A percentile compares a stretch with the other conserved stretches of the same genome.
phyloP scores from a whole-genome alignment of 2,329 filamentous ascomycete species.

The Fonsecaea monophora region DNA sequence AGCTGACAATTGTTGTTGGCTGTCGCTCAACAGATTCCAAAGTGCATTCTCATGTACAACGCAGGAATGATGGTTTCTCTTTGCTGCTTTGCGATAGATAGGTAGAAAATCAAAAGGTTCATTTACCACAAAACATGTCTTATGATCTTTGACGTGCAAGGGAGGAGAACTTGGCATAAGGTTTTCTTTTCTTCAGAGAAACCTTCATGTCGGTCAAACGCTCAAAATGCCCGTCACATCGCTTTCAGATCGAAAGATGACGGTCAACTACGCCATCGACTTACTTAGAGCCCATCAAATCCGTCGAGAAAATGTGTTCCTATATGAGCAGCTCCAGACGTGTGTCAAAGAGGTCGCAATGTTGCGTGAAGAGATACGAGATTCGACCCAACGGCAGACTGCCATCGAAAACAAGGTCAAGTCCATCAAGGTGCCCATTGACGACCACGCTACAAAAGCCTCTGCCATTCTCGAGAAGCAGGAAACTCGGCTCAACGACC shows the following conservation, averaged over 20 bases:
- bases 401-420: constrained; percentile 4
- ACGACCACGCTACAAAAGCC: constrained; percentile 1
- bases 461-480: not conserved
- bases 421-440: not conserved
- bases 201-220: not conserved
- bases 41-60: constrained; percentile 37
- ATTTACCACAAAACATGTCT: not conserved
- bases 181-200: not conserved
- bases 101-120: constrained; percentile 31
- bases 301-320: constrained; percentile 37
- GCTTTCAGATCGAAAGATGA: constrained; percentile 24
- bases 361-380: constrained; percentile 27
- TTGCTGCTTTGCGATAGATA: constrained; percentile 36
- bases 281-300: constrained; percentile 37
- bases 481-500: constrained; percentile 1
- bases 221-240: constrained; percentile 7
- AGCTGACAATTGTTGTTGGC: constrained; percentile 37
- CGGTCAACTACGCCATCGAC: constrained; percentile 35
- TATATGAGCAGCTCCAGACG: constrained; percentile 31
- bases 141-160: too few relatives aligned
- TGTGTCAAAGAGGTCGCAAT: constrained; percentile 23
- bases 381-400: not conserved
- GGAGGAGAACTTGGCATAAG: too few relatives aligned
- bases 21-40: constrained; percentile 34
- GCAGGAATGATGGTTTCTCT: constrained; percentile 28